Evolutionary conservation across 1,139 yeast genomes (phyloP).

Genomic region (Petasospora fabianii): DNA sequence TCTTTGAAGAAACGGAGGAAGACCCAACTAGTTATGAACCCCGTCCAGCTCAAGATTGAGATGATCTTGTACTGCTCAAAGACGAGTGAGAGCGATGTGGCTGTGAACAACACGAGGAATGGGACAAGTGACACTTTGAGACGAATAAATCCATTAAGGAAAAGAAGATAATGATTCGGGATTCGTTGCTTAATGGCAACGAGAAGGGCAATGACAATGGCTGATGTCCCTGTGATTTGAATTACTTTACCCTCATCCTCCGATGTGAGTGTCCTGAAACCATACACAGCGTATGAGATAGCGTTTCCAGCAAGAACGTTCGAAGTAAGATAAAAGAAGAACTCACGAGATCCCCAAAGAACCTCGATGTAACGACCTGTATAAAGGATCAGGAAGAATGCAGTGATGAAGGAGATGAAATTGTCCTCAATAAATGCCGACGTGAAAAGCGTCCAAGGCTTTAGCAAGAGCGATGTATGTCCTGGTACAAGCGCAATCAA

Average conservation of each 20-base stretch:
- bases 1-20: constrained; percentile 40
- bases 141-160: constrained; percentile 39
- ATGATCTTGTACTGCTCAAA: constrained; percentile 16
- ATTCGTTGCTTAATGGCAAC: constrained; percentile 45
- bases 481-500: constrained; percentile 20
- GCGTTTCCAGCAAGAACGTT: constrained; percentile 10
- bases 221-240: constrained; percentile 20
- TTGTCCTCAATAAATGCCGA: constrained; percentile 22
- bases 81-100: constrained; percentile 23
- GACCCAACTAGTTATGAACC: constrained; percentile 38
- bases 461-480: constrained; percentile 8
- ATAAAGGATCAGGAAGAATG: constrained; percentile 17
- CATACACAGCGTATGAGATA: constrained; percentile 3
- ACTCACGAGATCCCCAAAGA: constrained; percentile 26
- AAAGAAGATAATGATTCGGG: constrained; percentile 40
- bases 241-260: constrained; percentile 1
- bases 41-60: constrained; percentile 13
- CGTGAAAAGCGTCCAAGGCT: constrained; percentile 23
- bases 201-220: constrained; percentile 36
- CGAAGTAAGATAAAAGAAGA: constrained; percentile 14
- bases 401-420: constrained; percentile 11
- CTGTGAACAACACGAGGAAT: constrained; percentile 29
- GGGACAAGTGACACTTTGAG: constrained; percentile 41
- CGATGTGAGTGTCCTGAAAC: not conserved
- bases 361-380: constrained; percentile 24